phyloP scores from a whole-genome alignment of 495 filamentous ascomycete genomes.

The Lophiostoma macrostomum region DNA sequence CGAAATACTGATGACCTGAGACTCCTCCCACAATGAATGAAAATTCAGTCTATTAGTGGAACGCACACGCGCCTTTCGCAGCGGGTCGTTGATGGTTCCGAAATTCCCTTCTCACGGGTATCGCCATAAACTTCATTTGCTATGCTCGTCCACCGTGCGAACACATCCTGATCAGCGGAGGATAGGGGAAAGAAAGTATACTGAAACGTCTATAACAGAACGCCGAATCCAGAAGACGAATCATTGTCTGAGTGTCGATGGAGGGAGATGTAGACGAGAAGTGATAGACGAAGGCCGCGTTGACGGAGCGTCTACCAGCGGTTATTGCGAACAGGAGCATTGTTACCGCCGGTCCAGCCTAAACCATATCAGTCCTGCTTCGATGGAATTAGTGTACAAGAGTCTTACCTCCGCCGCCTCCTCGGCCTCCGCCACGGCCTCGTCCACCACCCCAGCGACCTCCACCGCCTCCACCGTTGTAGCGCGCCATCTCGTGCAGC shows the following conservation, averaged over 20 bases:
- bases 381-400: neutral
- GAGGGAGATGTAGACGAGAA: neutral
- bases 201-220: conserved; percentile 24
- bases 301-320: conserved; percentile 37
- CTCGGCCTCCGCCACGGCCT: conserved; percentile 56
- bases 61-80: too few species aligned
- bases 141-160: too few species aligned
- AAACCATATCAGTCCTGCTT: neutral
- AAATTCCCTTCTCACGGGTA: too few species aligned
- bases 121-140: too few species aligned
- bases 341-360: conserved; percentile 40
- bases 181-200: conserved; percentile 3
- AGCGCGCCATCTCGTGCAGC: conserved; percentile 93
- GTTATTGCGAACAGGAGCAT: conserved; percentile 39
- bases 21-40: too few species aligned
- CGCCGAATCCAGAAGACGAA: conserved; percentile 15
- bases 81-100: too few species aligned
- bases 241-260: neutral
- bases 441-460: conserved; percentile 52
- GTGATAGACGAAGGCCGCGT: neutral
- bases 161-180: too few species aligned
- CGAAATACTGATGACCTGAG: too few species aligned
- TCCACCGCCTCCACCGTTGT: conserved; percentile 65
- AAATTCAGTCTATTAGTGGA: too few species aligned
- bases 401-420: conserved; percentile 52